Percentiles rank a stretch among this genome's conserved stretches.
Evolutionary conservation across 139 green algal species (phyloP).

Genomic region (Ettlia oleoabundans): DNA sequence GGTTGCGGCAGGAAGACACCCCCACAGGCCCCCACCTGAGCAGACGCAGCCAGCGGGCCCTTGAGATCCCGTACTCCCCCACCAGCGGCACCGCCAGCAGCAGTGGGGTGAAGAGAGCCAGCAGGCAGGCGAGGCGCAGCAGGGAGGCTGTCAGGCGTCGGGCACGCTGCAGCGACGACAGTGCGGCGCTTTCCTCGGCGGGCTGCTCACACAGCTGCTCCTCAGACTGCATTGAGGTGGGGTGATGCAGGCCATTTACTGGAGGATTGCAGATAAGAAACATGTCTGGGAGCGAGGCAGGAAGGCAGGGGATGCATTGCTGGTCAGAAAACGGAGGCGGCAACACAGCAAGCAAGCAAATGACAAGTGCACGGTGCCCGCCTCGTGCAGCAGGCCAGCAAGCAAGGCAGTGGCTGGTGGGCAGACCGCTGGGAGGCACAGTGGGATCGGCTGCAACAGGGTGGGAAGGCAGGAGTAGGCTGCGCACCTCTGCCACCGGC

Average conservation of each 20-base stretch:
- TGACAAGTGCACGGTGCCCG: neutral
- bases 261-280: too few species aligned
- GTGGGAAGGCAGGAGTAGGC: neutral
- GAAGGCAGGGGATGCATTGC: neutral
- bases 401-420: neutral
- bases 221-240: neutral
- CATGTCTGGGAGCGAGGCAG: too few species aligned
- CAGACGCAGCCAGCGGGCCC: conserved; percentile 50
- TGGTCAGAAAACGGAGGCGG: neutral
- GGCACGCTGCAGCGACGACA: neutral
- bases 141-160: conserved; percentile 28
- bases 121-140: conserved; percentile 60
- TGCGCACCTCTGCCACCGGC: conserved; percentile 32
- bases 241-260: too few species aligned
- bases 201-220: conserved; percentile 18
- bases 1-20: neutral
- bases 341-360: neutral
- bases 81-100: conserved; percentile 61
- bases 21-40: conserved; percentile 1
- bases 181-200: neutral
- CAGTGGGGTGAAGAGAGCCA: conserved; percentile 69
- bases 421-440: too few species aligned
- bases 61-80: conserved; percentile 6
- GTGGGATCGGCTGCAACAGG: too few species aligned
- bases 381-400: neutral